Base-by-base conservation (phyloP, 768 basidiomycete species). In the Kwoniella dejecticola region DNA sequence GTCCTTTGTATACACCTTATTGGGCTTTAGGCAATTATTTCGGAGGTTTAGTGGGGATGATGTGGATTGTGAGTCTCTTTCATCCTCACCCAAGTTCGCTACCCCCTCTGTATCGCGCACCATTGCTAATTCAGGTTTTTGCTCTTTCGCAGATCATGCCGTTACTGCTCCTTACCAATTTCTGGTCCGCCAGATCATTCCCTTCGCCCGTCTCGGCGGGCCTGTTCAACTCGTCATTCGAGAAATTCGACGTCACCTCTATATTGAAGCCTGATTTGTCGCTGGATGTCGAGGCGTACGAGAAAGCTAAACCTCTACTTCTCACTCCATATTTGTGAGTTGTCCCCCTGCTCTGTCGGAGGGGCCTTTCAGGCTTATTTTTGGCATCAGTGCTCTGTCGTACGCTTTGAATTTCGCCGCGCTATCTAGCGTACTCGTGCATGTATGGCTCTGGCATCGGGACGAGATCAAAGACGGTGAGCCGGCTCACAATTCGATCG, bases 271-370 rank as follows among this genome's bases (percentile, higher is more conserved):
- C 71, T 0, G 74, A 77, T 52, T 67, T 80, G 0, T 75, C 78
- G 17, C 64, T 80, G 8, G 71, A 80, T 49, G 70, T 72, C 19
- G 68, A 65, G 47, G 75, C 71, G 5, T 80, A 72, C 71, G 79
- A 76, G n/a, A 58, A 60, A 7, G 68, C 67, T 0, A 63, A 60
- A 40, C 79, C 79, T 0, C 56, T 80, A 0, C 62, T 80, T 1
- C 64, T 80, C 10, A 79, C 79, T 4, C 79, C 79, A 5, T 78
- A 77, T 49, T 80, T 80, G 77, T 78, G 21, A 66, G 75, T 63
- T 60, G 3, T 5, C 33, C 17, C 11, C 11, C 23, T 11, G 12
- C 23, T 2, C 21, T 38, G 42, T 15, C 23, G 13, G 13, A 41
- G 33, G 21, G 12, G 7, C 46, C 10, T 27, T 13, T 26, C 13